Base-by-base conservation (phyloP, 148 eudicot genomes). In the Diospyros kaki region DNA sequence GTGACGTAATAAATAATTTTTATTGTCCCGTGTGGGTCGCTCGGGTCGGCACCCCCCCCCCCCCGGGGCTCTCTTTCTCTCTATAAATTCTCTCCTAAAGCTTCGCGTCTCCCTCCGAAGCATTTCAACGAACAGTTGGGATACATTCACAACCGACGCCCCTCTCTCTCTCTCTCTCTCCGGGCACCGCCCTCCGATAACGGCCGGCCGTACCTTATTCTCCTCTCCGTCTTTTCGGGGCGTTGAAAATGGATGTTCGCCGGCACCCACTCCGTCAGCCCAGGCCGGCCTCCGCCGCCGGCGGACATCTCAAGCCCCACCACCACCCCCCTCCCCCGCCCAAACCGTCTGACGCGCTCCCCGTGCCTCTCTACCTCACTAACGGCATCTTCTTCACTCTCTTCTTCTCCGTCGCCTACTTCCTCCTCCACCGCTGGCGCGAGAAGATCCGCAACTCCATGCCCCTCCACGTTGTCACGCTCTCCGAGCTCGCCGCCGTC, bases 371-470 rank as follows among this genome's bases (percentile, higher is more conserved):
- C 12, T 84, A 84, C 79, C 71, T 84, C 9, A 84, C 83, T 12
- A 84, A 84, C 65, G 78, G 78, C 18, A 68, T 84, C 2, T 84
- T 84, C 84, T 81, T 84, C 78, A 70, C 84, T 6, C 77, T 84
- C 41, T 84, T 84, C 64, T 84, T 84, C 78, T 79, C 87, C 55
- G 87, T 81, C 63, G 84, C 81, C 11, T 84, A 84, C 69, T 84
- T 84, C 79, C 87, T 84, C 66, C 87, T 84, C 66, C 80, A 76
- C 71, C 82, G 87, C 3, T 84, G 87, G 87, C 72, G 87, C 55
- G 87, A 84, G 74, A 84, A 84, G 80, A 84, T 84, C 78, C 84
- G 87, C 42, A 84, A 73, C 78, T 76, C 81, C 58, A 77, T 66
- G 64, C 87, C 87, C 13, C 84, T 84, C 56, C 87, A 81, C 76